These are phyloP conservation scores for Prunus dulcis DNA, from an alignment of 306 rosid genomes.

Conservation along the genomic window DNA sequence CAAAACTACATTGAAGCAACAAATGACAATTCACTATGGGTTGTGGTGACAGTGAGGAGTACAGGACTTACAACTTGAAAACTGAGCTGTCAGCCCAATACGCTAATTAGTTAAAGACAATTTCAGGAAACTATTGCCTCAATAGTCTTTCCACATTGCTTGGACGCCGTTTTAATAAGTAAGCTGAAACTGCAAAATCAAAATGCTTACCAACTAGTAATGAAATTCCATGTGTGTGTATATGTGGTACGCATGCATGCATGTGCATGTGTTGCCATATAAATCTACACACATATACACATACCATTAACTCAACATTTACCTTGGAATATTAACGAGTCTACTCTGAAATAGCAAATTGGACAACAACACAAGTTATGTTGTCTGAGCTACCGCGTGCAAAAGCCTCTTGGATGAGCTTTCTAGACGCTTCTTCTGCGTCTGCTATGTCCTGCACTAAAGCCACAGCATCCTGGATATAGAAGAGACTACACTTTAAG, in stretches of 20 bases:
- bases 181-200: conserved; percentile 27
- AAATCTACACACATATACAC: too few species aligned
- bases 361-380: conserved; percentile 82
- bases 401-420: conserved; percentile 71
- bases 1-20: conserved; percentile 2
- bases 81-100: conserved; percentile 14
- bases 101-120: neutral
- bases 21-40: neutral
- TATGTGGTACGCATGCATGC: too few species aligned
- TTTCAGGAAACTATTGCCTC: conserved; percentile 18
- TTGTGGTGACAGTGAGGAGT: conserved; percentile 6
- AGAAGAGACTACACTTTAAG: conserved; percentile 11
- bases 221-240: neutral
- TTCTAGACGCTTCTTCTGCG: conserved; percentile 75
- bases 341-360: conserved; percentile 55
- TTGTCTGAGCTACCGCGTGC: conserved; percentile 82
- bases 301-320: neutral
- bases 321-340: conserved; percentile 3
- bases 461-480: conserved; percentile 72
- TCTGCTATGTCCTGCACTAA: conserved; percentile 64
- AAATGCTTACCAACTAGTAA: neutral
- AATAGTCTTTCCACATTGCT: conserved; percentile 11
- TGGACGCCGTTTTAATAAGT: conserved; percentile 16
- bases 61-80: conserved; percentile 19
- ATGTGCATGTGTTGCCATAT: too few species aligned